Conservation (phyloP, 148 eudicot species). For the Cornus controversa region DNA sequence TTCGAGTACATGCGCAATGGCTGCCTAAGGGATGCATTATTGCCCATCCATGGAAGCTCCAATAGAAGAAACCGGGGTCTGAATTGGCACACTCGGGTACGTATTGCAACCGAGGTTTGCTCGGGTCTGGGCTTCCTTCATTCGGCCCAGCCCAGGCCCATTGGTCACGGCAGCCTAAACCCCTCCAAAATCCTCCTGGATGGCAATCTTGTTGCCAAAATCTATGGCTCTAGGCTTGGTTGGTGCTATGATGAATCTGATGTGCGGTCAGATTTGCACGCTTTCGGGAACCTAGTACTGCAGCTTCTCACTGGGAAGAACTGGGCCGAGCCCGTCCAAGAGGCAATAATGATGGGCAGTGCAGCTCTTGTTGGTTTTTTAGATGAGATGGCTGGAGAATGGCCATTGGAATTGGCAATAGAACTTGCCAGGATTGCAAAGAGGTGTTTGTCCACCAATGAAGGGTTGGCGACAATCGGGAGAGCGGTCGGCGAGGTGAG, state of each 20-base stretch:
- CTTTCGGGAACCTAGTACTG: conserved; percentile 60
- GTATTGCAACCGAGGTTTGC: conserved; percentile 64
- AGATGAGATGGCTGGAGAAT: conserved; percentile 54
- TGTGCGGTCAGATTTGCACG: conserved; percentile 36
- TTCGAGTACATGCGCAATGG: conserved; percentile 77
- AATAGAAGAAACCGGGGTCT: conserved; percentile 36
- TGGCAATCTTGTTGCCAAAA: conserved; percentile 43
- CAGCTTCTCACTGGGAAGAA: conserved; percentile 68
- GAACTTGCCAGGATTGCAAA: conserved; percentile 46
- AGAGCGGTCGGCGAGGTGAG: conserved; percentile 38
- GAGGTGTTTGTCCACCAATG: conserved; percentile 41
- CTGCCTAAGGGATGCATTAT: conserved; percentile 57
- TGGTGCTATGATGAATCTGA: conserved; percentile 21
- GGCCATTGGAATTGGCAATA: conserved; percentile 62
- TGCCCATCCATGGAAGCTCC: conserved; percentile 24
- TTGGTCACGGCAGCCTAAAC: conserved; percentile 49
- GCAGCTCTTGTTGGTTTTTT: conserved; percentile 21
- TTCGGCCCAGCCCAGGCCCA: conserved; percentile 47
- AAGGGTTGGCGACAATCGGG: conserved; percentile 29
- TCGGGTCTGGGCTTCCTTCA: conserved; percentile 60
- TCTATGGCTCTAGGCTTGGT: conserved; percentile 33
- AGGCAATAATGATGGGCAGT: conserved; percentile 22
- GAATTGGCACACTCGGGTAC: conserved; percentile 57
- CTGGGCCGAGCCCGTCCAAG: conserved; percentile 37
- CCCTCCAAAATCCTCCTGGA: conserved; percentile 70